Conservation (phyloP, 768 basidiomycete genomes). For the Auriscalpium orientale region DNA sequence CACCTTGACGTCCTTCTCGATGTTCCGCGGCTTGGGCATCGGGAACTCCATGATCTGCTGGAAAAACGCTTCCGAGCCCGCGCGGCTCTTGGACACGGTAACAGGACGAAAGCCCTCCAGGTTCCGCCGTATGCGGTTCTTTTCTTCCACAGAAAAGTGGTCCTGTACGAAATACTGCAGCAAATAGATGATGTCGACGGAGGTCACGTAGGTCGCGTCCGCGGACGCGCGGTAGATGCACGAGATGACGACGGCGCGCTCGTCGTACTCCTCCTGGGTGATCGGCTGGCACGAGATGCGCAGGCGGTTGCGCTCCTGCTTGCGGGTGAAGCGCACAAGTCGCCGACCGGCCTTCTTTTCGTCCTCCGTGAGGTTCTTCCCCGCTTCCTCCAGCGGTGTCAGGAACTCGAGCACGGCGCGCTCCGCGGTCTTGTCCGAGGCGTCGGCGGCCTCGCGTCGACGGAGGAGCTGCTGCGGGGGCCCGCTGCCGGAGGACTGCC, state of each 20-base stretch:
- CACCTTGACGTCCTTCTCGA: conserved; percentile 93
- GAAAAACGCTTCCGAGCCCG: conserved; percentile 81
- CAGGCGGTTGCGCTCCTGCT: conserved; percentile 70
- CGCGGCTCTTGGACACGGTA: conserved; percentile 82
- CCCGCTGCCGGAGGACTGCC: neutral
- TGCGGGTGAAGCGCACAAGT: conserved; percentile 78
- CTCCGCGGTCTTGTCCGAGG: conserved; percentile 35
- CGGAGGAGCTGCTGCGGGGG: conserved; percentile 7
- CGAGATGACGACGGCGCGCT: conserved; percentile 78
- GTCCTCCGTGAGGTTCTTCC: conserved; percentile 50
- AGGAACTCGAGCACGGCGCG: conserved; percentile 55
- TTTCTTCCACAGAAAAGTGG: conserved; percentile 89
- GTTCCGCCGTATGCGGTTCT: conserved; percentile 92
- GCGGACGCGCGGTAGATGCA: conserved; percentile 85
- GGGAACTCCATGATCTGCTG: conserved; percentile 95
- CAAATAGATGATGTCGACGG: conserved; percentile 91
- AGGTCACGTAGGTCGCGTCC: conserved; percentile 81
- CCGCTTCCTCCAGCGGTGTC: conserved; percentile 48
- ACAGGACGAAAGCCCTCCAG: conserved; percentile 87
- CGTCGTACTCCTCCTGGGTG: conserved; percentile 61
- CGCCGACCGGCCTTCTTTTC: conserved; percentile 69
- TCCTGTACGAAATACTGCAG: conserved; percentile 72
- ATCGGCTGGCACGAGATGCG: conserved; percentile 76
- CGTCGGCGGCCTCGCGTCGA: conserved; percentile 20
- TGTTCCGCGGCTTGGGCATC: conserved; percentile 88